phyloP scores from a whole-genome alignment of 1,139 yeast genomes.

The Scheffersomyces illinoinensis region DNA sequence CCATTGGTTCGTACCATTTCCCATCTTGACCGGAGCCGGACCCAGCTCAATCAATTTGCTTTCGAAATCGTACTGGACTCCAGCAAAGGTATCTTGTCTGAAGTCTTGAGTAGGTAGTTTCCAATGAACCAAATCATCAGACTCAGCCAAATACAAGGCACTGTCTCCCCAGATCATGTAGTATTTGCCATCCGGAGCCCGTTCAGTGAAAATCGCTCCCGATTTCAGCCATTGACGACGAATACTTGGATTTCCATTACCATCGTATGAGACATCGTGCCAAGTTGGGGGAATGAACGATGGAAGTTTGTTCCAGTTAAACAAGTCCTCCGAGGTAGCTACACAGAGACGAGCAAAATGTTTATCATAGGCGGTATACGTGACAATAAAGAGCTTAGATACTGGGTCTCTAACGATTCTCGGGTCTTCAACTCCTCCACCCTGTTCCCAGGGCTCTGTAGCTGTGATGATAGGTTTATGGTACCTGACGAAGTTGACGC shows the following conservation, averaged over 20 bases:
- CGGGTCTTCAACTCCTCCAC: conserved; percentile 50
- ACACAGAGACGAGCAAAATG: conserved; percentile 41
- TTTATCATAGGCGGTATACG: conserved; percentile 46
- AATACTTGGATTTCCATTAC: conserved; percentile 25
- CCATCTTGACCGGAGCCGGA: conserved; percentile 43
- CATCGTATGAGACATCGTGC: conserved; percentile 33
- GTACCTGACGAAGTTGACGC: conserved; percentile 33
- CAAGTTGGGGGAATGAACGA: conserved; percentile 35
- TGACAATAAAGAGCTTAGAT: conserved; percentile 36
- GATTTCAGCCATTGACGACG: conserved; percentile 45
- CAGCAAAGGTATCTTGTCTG: conserved; percentile 27
- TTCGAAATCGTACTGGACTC: conserved; percentile 33
- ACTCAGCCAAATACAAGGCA: conserved; percentile 38
- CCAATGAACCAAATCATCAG: conserved; percentile 40
- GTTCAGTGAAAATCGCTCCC: conserved; percentile 44
- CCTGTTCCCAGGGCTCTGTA: conserved; percentile 42
- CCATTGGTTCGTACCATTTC: conserved; percentile 34
- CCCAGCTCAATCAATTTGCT: conserved; percentile 45
- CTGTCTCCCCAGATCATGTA: conserved; percentile 51
- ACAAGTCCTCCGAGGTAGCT: conserved; percentile 40
- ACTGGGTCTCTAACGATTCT: conserved; percentile 42
- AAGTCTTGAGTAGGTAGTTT: conserved; percentile 21
- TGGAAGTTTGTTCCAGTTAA: conserved; percentile 42
- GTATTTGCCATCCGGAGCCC: conserved; percentile 32
- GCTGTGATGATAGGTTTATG: conserved; percentile 36